phyloP scores from a whole-genome alignment of 1,284 basidiomycete species.

The Irpex sp. region DNA sequence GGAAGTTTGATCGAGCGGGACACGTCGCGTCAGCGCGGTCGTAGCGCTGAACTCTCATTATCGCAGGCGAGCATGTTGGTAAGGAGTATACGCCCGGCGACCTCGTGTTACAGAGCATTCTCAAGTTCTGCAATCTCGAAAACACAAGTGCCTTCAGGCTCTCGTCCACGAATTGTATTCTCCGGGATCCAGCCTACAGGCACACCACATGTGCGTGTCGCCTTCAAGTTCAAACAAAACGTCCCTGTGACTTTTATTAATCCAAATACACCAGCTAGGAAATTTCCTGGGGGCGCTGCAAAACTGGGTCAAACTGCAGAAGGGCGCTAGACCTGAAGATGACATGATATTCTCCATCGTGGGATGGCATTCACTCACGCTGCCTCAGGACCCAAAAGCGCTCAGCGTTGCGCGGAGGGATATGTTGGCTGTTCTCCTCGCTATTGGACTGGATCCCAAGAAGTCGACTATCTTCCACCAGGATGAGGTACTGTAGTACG shows the following conservation, averaged over 20 bases:
- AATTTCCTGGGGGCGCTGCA: constrained; percentile 90
- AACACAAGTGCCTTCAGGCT: not conserved
- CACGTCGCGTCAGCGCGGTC: not conserved
- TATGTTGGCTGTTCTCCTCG: constrained; percentile 81
- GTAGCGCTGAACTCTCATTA: not conserved
- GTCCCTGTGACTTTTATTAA: not conserved
- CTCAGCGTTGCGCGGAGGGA: constrained; percentile 66
- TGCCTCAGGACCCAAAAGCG: constrained; percentile 78
- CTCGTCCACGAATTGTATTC: constrained; percentile 48
- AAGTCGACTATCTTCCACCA: constrained; percentile 84
- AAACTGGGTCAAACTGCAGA: constrained; percentile 85
- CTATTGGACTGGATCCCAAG: constrained; percentile 81
- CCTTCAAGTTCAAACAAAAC: constrained; percentile 1
- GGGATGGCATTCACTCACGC: constrained; percentile 88
- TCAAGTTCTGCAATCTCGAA: not conserved
- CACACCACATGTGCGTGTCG: constrained; percentile 69
- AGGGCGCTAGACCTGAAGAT: constrained; percentile 54
- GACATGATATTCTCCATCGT: constrained; percentile 83
- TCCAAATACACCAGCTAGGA: constrained; percentile 59
- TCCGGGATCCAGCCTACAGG: constrained; percentile 87
- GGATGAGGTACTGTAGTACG: constrained; percentile 58
- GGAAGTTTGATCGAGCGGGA: not conserved
- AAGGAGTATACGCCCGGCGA: not conserved
- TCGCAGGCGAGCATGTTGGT: not conserved
- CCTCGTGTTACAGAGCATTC: not conserved